Conservation (phyloP, 139 green algal genomes). For the Picochlorum sp. region DNA sequence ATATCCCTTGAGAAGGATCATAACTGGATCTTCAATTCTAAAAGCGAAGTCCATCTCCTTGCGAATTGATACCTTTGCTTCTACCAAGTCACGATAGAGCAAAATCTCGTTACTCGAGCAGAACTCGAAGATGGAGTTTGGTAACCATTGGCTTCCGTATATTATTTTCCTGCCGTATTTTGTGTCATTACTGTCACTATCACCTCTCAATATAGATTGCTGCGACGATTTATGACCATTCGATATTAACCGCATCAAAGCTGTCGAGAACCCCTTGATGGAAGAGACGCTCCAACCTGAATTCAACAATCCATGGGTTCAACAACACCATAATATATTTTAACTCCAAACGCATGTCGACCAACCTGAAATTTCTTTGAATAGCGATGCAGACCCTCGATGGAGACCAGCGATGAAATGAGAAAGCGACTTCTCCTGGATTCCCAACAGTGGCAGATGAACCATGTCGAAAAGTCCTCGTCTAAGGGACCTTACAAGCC, state of each 20-base stretch:
- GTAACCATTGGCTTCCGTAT: no score
- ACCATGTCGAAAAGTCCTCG: constrained; percentile 36
- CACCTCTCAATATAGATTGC: no score
- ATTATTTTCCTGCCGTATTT: no score
- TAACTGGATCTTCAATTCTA: background rate
- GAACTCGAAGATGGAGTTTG: no score
- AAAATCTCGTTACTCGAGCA: no score
- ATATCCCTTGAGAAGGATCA: background rate
- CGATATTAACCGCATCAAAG: no score
- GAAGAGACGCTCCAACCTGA: no score
- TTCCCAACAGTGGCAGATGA: constrained; percentile 36
- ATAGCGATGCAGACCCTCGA: constrained; percentile 34
- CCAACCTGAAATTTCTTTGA: constrained; percentile 36
- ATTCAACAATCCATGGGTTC: background rate
- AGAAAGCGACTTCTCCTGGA: constrained; percentile 19
- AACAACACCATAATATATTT: background rate
- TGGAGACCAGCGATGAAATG: constrained; percentile 50
- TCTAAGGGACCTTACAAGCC: constrained; percentile 32
- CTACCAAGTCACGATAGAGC: background rate
- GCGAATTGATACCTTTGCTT: background rate
- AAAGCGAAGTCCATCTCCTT: background rate
- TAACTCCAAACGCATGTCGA: no score
- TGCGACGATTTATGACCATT: no score
- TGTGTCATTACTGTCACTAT: no score
- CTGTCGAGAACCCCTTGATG: no score